phyloP scores from a whole-genome alignment of 2,329 filamentous ascomycete species.

The Truncatella angustata region DNA sequence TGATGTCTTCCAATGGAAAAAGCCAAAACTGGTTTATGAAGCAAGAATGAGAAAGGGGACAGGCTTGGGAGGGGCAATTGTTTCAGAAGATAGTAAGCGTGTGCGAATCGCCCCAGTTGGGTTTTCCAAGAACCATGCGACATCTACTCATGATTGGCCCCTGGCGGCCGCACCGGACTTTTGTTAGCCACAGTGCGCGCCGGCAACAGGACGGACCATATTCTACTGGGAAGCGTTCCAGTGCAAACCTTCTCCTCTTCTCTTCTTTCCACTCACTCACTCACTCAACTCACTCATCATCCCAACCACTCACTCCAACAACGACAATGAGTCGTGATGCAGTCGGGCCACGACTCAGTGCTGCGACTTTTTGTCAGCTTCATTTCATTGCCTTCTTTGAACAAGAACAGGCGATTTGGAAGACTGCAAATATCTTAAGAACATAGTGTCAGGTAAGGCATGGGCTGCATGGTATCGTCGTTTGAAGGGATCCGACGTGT shows the following conservation, averaged over 20 bases:
- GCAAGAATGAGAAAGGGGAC: constrained; percentile 8
- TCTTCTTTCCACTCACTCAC: neutral
- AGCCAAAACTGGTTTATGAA: constrained; percentile 7
- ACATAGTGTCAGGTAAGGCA: neutral
- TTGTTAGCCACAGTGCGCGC: constrained; percentile 3
- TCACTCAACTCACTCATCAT: neutral
- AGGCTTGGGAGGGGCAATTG: constrained; percentile 6
- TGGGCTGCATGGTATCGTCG: neutral
- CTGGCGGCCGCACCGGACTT: constrained; percentile 1
- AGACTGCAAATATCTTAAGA: neutral
- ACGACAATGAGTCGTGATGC: constrained; percentile 4
- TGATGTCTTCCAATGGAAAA: neutral
- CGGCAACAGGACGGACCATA: neutral
- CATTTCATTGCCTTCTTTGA: neutral
- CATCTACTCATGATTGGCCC: neutral
- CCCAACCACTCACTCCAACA: constrained; percentile 1
- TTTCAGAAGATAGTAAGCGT: constrained; percentile 12
- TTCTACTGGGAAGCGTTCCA: neutral
- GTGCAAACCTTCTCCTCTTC: constrained; percentile 4
- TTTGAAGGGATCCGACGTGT: neutral
- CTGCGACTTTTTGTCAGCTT: neutral
- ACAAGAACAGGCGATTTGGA: neutral
- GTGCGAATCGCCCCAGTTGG: constrained; percentile 6
- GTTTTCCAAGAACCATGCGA: constrained; percentile 2
- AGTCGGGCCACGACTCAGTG: neutral